Evolutionary conservation across 805 yeast species (phyloP), one percentile per base, ranked within the genome.

Genomic region (Metschnikowia koreensis): DNA sequence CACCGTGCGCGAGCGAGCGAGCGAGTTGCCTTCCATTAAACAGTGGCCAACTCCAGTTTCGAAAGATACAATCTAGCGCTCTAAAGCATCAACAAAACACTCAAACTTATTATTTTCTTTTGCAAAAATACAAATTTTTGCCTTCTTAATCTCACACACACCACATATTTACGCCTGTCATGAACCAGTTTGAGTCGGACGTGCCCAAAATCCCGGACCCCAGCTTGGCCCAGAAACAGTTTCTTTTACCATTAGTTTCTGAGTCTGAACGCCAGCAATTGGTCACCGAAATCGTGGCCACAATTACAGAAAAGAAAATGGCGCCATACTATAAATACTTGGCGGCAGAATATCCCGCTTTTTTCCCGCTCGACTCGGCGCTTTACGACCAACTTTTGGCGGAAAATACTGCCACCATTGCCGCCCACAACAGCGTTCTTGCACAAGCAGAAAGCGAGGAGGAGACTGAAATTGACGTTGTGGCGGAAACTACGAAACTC

Each of bases 401-500:
- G 2, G 75, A 66, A 27, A 94, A 92, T 66, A 80, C 77, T n/a
- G 70, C 64, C 41, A 77, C 81, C 47, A 77, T 87, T 29, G 69
- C 56, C 64, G 79, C 64, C 70, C 82, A 67, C 80, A 85, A 73
- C 68, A 75, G 65, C 62, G 77, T 69, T 75, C 81, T 79, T 51
- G 76, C 72, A 47, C 81, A 73, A 56, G 76, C 82, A 22, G 80
- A 79, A 46, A 81, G 79, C 51, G 90, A 83, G 52, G 89, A 85
- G 54, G 97, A 92, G 67, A 96, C 96, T 34, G 97, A 90, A 66
- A 71, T 87, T 58, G 97, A 90, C 64, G 79, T 84, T 38, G 84
- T 91, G 8, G 84, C 84, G 55, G 83, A 85, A 42, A 87, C 90
- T 80, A 81, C 83, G 50, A 81, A 84, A 62, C 80, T 94, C 31